Conservation (phyloP, 352 stramenopile species). For the Globisporangium viniferum region DNA sequence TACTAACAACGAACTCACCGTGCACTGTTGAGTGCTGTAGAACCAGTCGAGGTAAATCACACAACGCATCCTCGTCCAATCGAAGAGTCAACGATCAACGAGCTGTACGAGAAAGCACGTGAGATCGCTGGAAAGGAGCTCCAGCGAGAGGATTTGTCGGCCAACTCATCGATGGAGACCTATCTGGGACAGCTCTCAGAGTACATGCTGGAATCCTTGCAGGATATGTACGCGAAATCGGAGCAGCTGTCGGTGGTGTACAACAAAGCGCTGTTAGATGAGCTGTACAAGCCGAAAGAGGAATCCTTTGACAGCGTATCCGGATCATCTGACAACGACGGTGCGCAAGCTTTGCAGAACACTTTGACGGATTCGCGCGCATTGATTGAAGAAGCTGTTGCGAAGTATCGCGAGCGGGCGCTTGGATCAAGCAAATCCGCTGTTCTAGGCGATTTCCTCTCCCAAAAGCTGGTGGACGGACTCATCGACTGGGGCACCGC, state of each 20-base stretch:
- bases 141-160: conserved; percentile 33
- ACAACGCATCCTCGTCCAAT: conserved; percentile 24
- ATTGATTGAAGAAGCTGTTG: conserved; percentile 36
- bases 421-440: conserved; percentile 27
- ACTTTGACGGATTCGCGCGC: conserved; percentile 31
- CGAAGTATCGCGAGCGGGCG: conserved; percentile 38
- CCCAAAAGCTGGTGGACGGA: conserved; percentile 45
- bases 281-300: conserved; percentile 27
- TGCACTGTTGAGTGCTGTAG: conserved; percentile 14
- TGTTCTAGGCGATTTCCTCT: conserved; percentile 44
- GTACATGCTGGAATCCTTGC: conserved; percentile 38
- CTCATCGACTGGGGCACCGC: conserved; percentile 52
- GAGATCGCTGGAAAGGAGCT: conserved; percentile 34
- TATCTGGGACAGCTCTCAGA: conserved; percentile 51
- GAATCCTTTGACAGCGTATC: conserved; percentile 14
- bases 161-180: conserved; percentile 32
- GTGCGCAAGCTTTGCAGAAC: conserved; percentile 33
- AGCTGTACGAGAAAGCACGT: conserved; percentile 33
- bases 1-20: conserved; percentile 2
- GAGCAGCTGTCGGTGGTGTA: conserved; percentile 34
- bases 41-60: conserved; percentile 28
- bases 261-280: conserved; percentile 46
- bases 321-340: conserved; percentile 23
- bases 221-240: conserved; percentile 31
- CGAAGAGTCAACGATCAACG: conserved; percentile 32